These are phyloP conservation scores for Xylaria longipes DNA, from an alignment of 495 filamentous ascomycete genomes.

Conservation along the genomic window DNA sequence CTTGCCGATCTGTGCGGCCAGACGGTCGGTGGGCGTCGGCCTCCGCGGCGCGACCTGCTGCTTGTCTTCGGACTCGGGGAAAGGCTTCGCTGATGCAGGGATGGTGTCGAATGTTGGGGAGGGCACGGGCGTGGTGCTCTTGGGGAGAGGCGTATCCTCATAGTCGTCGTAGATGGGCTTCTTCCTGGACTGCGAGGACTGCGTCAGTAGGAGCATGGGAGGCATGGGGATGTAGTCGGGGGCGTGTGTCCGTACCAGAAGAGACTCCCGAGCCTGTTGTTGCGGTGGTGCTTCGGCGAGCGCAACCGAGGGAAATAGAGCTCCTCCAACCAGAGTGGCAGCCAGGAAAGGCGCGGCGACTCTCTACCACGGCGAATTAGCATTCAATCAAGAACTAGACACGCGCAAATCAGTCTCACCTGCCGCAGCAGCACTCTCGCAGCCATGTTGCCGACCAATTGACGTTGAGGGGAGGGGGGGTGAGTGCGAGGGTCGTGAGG, in stretches of 20 bases:
- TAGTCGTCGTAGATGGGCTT: constrained; percentile 91
- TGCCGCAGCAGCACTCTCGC: constrained; percentile 59
- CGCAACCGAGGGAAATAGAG: constrained; percentile 53
- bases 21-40: constrained; percentile 87
- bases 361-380: constrained; percentile 38
- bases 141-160: constrained; percentile 45
- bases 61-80: constrained; percentile 28
- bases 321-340: constrained; percentile 51
- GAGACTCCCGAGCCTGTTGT: constrained; percentile 27
- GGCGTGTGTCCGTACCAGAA: constrained; percentile 23
- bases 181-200: constrained; percentile 53
- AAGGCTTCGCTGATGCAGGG: constrained; percentile 43
- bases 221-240: constrained; percentile 14
- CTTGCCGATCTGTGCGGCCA: constrained; percentile 80
- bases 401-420: constrained; percentile 36
- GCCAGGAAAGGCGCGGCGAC: constrained; percentile 56
- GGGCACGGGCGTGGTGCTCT: constrained; percentile 41
- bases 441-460: constrained; percentile 57
- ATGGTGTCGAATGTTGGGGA: constrained; percentile 39
- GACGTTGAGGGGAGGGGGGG: constrained; percentile 31
- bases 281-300: constrained; percentile 53
- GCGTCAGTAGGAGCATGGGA: constrained; percentile 5
- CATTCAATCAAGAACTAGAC: constrained; percentile 15
- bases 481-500: constrained; percentile 9
- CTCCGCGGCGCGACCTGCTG: constrained; percentile 44